phyloP scores from a whole-genome alignment of 2,329 filamentous ascomycete species.

The Cytospora leucostoma region DNA sequence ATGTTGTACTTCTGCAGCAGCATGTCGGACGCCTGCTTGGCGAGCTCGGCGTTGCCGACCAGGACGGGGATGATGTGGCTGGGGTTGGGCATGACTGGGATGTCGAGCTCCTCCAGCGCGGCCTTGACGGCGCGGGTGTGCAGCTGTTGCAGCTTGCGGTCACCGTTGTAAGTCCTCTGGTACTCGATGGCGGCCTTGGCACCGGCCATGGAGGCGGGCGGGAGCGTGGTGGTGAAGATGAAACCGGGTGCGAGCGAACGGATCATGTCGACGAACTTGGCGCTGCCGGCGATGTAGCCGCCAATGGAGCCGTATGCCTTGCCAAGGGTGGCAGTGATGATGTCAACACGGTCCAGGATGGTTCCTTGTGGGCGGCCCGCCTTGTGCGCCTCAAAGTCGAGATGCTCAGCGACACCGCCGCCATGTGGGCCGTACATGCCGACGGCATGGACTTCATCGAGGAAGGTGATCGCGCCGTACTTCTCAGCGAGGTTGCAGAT shows the following conservation, averaged over 20 bases:
- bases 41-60: constrained; percentile 90
- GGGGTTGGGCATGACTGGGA: constrained; percentile 96
- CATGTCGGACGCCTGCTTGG: constrained; percentile 89
- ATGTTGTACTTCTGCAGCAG: constrained; percentile 88
- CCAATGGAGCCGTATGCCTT: constrained; percentile 98
- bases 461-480: constrained; percentile 95
- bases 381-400: constrained; percentile 87
- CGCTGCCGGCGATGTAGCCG: constrained; percentile 92
- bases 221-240: constrained; percentile 97
- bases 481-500: constrained; percentile 97
- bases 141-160: constrained; percentile 89
- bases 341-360: constrained; percentile 93
- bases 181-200: constrained; percentile 91
- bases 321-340: constrained; percentile 94
- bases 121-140: constrained; percentile 95
- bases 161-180: constrained; percentile 80
- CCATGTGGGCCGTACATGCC: constrained; percentile 98
- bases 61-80: constrained; percentile 94
- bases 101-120: constrained; percentile 73
- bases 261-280: constrained; percentile 86
- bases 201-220: constrained; percentile 95
- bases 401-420: constrained; percentile 94
- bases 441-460: constrained; percentile 98
- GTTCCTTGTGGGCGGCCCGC: constrained; percentile 76
- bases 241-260: constrained; percentile 95